phyloP scores from a whole-genome alignment of 306 rosid species.

The Quercus alba region DNA sequence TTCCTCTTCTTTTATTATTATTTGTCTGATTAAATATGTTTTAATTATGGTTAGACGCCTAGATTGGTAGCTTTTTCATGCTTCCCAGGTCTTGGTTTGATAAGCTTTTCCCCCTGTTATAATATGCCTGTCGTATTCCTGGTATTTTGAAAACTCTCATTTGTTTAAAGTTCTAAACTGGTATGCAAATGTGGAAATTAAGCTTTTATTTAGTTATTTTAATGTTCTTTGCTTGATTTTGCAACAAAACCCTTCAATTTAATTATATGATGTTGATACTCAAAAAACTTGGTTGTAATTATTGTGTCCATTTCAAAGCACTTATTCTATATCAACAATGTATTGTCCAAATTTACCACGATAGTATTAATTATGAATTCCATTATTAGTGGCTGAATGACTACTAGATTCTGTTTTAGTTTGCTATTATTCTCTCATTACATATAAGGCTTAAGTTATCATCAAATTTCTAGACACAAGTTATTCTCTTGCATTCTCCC shows the following conservation, averaged over 20 bases:
- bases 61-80: neutral
- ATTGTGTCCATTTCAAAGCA: neutral
- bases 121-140: too few species aligned
- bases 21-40: neutral
- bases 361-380: neutral
- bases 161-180: neutral
- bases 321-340: neutral
- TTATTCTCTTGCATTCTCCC: neutral
- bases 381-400: neutral
- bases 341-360: neutral
- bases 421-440: neutral
- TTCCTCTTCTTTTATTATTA: neutral
- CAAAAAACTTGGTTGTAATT: neutral
- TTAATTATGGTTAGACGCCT: neutral
- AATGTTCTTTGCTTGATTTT: neutral
- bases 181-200: neutral
- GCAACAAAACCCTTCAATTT: neutral
- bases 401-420: neutral
- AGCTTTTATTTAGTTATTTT: conserved; percentile 4
- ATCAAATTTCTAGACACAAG: neutral
- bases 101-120: too few species aligned
- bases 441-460: neutral
- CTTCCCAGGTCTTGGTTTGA: neutral
- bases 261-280: neutral
- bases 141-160: too few species aligned